These are phyloP conservation scores for Epicoccum nigrum DNA, from an alignment of 2,329 filamentous ascomycete species.

Conservation along the genomic window DNA sequence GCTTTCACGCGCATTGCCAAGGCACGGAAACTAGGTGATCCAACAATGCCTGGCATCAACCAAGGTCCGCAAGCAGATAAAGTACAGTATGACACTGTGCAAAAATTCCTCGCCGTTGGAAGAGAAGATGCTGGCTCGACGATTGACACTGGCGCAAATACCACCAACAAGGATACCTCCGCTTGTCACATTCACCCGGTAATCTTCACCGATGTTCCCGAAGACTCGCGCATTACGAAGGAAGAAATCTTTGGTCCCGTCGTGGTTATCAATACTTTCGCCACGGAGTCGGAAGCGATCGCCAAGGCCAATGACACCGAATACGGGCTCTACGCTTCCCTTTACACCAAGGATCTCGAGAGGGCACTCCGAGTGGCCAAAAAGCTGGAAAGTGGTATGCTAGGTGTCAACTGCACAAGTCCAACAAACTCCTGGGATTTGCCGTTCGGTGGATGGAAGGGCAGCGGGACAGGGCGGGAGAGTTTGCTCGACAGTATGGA, in stretches of 20 bases:
- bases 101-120: constrained; percentile 43
- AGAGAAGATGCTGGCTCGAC: constrained; percentile 49
- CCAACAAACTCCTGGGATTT: constrained; percentile 32
- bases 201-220: constrained; percentile 54
- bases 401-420: constrained; percentile 47
- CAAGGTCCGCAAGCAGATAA: constrained; percentile 37
- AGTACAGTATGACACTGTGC: constrained; percentile 30
- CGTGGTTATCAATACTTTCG: constrained; percentile 46
- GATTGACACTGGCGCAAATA: constrained; percentile 43
- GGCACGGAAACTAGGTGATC: constrained; percentile 27
- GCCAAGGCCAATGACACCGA: constrained; percentile 47
- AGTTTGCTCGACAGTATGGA: constrained; percentile 37
- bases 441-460: constrained; percentile 38
- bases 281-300: constrained; percentile 45
- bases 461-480: constrained; percentile 35
- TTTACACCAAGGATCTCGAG: constrained; percentile 44
- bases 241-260: constrained; percentile 51
- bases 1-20: constrained; percentile 25
- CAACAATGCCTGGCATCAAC: constrained; percentile 20
- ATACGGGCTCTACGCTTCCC: constrained; percentile 46
- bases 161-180: constrained; percentile 24
- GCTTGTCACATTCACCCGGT: constrained; percentile 56
- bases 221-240: constrained; percentile 46
- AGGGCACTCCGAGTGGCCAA: constrained; percentile 45
- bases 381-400: constrained; percentile 45